Evolutionary conservation across 2,329 filamentous ascomycete genomes (phyloP).

Genomic region (Hymenoscyphus occultus): DNA sequence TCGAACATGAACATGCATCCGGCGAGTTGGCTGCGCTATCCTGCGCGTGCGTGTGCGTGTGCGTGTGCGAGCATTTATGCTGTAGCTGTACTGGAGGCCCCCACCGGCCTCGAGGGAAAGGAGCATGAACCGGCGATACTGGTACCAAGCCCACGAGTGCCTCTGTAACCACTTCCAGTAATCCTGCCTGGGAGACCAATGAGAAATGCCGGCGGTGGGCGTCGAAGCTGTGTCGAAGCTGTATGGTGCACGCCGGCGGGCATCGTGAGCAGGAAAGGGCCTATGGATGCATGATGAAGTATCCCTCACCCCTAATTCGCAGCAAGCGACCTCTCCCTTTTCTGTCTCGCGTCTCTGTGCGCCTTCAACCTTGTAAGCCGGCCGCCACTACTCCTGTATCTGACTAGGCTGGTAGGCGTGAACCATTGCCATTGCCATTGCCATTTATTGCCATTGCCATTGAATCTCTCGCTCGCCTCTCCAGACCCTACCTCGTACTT

Average conservation of each 20-base stretch:
- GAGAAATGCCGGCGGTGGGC: conserved; percentile 13
- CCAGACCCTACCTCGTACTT: no score
- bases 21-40: neutral
- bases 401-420: neutral
- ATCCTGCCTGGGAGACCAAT: conserved; percentile 11
- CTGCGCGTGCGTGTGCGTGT: neutral
- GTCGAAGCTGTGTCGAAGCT: neutral
- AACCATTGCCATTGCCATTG: no score
- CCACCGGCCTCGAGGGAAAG: conserved; percentile 1
- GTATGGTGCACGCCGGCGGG: neutral
- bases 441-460: neutral
- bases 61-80: conserved; percentile 2
- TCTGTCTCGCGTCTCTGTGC: neutral
- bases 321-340: neutral
- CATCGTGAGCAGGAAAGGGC: neutral
- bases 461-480: neutral
- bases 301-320: conserved; percentile 7
- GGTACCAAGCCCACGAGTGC: neutral
- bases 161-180: neutral
- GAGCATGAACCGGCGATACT: neutral
- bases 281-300: conserved; percentile 15
- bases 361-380: neutral
- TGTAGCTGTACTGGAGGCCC: conserved; percentile 10
- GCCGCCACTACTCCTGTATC: neutral
- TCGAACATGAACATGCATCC: neutral